These are phyloP conservation scores for Hypoxylon rickii DNA, from an alignment of 495 filamentous ascomycete species.

Conservation along the genomic window DNA sequence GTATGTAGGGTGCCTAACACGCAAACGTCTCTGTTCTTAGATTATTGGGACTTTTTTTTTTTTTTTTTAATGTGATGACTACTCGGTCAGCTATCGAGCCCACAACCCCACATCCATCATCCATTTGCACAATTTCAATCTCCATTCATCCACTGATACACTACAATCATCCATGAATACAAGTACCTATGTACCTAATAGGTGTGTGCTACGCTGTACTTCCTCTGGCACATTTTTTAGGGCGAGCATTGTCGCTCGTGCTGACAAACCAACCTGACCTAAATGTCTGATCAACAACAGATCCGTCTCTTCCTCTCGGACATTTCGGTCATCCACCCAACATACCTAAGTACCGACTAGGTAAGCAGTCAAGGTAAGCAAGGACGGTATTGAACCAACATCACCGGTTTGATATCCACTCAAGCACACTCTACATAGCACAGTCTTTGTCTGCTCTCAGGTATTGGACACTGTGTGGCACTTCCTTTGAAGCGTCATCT, in stretches of 20 bases:
- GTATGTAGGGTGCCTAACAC: too few species aligned
- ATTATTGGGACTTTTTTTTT: constrained; percentile 14
- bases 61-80: neutral
- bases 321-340: constrained; percentile 27
- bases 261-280: constrained; percentile 30
- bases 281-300: constrained; percentile 17
- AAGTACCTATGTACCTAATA: constrained; percentile 1
- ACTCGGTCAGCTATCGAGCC: constrained; percentile 24
- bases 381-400: too few species aligned
- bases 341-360: constrained; percentile 18
- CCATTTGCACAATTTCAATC: constrained; percentile 12
- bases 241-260: constrained; percentile 22
- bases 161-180: too few species aligned
- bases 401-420: constrained; percentile 9
- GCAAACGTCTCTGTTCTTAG: constrained; percentile 16
- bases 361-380: neutral
- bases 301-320: constrained; percentile 23
- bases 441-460: too few species aligned
- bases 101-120: constrained; percentile 4
- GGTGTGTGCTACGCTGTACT: too few species aligned
- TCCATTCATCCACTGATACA: constrained; percentile 26
- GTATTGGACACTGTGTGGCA: constrained; percentile 27
- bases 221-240: too few species aligned
- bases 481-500: neutral
- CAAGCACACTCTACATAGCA: too few species aligned